Percentiles rank a stretch among this genome's conserved stretches.
Evolutionary conservation across 805 yeast species (phyloP).

Genomic region (Starmera pachycereana): DNA sequence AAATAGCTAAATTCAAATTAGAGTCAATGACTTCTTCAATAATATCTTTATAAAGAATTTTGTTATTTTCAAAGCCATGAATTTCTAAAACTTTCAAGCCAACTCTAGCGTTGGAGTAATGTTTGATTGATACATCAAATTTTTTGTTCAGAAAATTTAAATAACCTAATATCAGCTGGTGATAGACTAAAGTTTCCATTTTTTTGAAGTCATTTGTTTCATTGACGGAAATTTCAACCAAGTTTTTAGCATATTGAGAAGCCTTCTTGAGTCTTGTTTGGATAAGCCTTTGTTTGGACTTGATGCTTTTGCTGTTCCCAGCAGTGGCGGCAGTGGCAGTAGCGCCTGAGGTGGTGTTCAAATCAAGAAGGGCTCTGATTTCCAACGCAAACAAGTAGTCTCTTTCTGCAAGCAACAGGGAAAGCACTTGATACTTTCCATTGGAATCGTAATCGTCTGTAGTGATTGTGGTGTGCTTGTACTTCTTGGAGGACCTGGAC

Average conservation of each 20-base stretch:
- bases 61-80: constrained; percentile 15
- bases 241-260: constrained; percentile 29
- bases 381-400: constrained; percentile 63
- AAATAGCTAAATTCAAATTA: constrained; percentile 42
- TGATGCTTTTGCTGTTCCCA: constrained; percentile 2
- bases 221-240: constrained; percentile 28
- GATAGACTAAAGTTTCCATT: constrained; percentile 29
- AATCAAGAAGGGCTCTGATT: constrained; percentile 42
- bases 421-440: constrained; percentile 42
- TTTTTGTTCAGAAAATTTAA: constrained; percentile 40
- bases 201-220: constrained; percentile 28
- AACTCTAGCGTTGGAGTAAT: constrained; percentile 52
- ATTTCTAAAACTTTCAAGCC: constrained; percentile 43
- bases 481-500: constrained; percentile 57
- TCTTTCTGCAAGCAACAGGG: constrained; percentile 68
- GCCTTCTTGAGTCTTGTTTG: constrained; percentile 63
- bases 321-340: not conserved
- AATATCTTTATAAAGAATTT: constrained; percentile 39
- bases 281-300: constrained; percentile 37
- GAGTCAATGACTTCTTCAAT: constrained; percentile 57
- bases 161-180: constrained; percentile 43
- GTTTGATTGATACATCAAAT: constrained; percentile 43
- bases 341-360: constrained; percentile 32
- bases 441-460: constrained; percentile 41
- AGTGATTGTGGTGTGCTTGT: constrained; percentile 37